Percentiles rank a stretch among this genome's conserved stretches.
These are phyloP conservation scores for Catharanthus roseus DNA, from an alignment of 257 asterid species.

Conservation along the genomic window DNA sequence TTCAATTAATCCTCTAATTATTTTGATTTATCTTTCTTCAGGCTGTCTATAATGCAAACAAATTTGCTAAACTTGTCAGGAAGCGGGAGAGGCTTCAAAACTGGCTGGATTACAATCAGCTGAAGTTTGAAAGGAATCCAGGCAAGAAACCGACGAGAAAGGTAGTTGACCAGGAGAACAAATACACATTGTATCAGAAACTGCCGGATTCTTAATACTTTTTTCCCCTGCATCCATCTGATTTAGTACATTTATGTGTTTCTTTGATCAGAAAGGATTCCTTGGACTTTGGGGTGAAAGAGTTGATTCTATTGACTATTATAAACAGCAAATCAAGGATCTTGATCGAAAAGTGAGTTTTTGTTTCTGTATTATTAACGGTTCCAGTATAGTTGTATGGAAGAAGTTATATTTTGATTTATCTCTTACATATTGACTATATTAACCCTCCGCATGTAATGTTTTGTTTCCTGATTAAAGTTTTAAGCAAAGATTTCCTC, in stretches of 20 bases:
- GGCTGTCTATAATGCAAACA: constrained; percentile 90
- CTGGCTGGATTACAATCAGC: constrained; percentile 91
- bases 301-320: constrained; percentile 77
- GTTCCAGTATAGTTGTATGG: neutral
- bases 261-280: constrained; percentile 62
- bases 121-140: constrained; percentile 83
- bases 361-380: neutral
- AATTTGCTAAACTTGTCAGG: constrained; percentile 64
- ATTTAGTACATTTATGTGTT: neutral
- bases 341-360: constrained; percentile 61
- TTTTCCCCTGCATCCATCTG: neutral
- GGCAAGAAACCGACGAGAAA: constrained; percentile 73
- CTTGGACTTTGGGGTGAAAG: constrained; percentile 78
- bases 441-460: neutral
- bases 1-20: neutral
- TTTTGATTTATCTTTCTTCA: constrained; percentile 25
- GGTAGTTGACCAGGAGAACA: constrained; percentile 32
- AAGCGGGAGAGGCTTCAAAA: constrained; percentile 74
- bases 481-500: constrained; percentile 2
- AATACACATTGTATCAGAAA: neutral
- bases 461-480: neutral
- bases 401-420: neutral
- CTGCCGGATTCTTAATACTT: neutral
- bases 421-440: neutral
- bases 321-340: constrained; percentile 52